phyloP scores from a whole-genome alignment of 495 filamentous ascomycete genomes.

The Penicillium canescens region DNA sequence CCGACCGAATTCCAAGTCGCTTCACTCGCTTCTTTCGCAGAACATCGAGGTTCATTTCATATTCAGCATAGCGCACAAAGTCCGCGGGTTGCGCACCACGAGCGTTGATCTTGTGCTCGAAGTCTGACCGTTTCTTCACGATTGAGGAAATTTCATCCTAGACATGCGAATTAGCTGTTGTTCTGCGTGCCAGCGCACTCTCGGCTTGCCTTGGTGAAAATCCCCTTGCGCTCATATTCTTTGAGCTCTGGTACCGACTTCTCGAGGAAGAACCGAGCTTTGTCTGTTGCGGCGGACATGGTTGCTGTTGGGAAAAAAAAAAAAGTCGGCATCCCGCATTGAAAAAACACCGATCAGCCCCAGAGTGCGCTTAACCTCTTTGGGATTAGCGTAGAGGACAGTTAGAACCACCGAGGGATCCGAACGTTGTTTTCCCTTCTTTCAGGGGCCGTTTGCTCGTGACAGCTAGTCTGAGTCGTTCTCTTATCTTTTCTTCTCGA shows the following conservation, averaged over 20 bases:
- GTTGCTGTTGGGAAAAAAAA: slow-evolving; percentile 22
- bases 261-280: slow-evolving; percentile 92
- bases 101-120: slow-evolving; percentile 86
- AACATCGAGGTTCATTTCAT: slow-evolving; percentile 85
- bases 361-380: slow-evolving; percentile 17
- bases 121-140: slow-evolving; percentile 85
- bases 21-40: slow-evolving; percentile 80
- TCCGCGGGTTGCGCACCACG: slow-evolving; percentile 72
- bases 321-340: slow-evolving; percentile 44
- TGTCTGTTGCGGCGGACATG: slow-evolving; percentile 87
- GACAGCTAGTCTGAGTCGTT: slow-evolving; percentile 16
- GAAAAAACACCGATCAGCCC: slow-evolving; percentile 24
- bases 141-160: slow-evolving; percentile 87
- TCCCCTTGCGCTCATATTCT: slow-evolving; percentile 81
- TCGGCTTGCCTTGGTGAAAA: slow-evolving; percentile 70
- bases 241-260: slow-evolving; percentile 87
- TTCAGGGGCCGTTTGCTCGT: slow-evolving; percentile 37
- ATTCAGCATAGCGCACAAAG: slow-evolving; percentile 83
- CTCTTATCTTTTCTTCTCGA: slow-evolving; percentile 31
- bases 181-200: not conserved
- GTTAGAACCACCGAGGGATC: slow-evolving; percentile 26
- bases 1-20: slow-evolving; percentile 69
- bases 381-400: slow-evolving; percentile 19
- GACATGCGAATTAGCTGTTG: slow-evolving; percentile 12
- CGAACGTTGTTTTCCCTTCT: slow-evolving; percentile 26